Evolutionary conservation across 139 green algal genomes (phyloP).

Genomic region (Chlorella vulgaris): DNA sequence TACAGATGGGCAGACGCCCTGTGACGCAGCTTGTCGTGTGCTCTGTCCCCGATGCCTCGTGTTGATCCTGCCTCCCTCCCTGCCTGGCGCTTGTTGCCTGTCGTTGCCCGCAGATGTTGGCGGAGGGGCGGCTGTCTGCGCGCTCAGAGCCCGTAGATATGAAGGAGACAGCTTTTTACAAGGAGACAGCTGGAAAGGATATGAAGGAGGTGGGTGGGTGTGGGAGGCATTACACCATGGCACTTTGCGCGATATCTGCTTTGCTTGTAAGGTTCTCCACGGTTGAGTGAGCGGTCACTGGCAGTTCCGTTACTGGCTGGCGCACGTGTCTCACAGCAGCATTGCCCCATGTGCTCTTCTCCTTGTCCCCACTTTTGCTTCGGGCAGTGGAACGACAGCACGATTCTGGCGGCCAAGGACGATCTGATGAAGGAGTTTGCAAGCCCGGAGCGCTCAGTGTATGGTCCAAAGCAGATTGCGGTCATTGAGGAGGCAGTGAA

Average conservation of each 20-base stretch:
- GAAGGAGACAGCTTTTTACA: constrained; percentile 22
- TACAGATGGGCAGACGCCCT: too few species aligned
- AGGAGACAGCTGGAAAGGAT: constrained; percentile 19
- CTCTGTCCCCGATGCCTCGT: too few species aligned
- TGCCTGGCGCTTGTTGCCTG: too few species aligned
- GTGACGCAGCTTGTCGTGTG: too few species aligned
- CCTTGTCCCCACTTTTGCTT: too few species aligned
- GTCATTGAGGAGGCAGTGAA: background rate
- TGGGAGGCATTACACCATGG: background rate
- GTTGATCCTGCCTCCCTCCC: too few species aligned
- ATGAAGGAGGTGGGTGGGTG: background rate
- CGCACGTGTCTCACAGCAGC: too few species aligned
- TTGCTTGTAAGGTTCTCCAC: too few species aligned
- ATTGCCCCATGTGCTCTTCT: background rate
- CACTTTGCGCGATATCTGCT: too few species aligned
- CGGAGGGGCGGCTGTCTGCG: background rate
- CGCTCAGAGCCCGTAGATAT: background rate
- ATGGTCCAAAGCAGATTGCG: background rate
- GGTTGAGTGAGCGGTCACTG: too few species aligned
- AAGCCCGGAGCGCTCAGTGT: background rate
- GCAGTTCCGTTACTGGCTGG: too few species aligned
- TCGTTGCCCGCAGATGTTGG: background rate
- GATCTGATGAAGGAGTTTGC: background rate
- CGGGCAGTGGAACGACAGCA: constrained; percentile 16
- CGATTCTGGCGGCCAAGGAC: constrained; percentile 1